Evolutionary conservation across 2,329 filamentous ascomycete genomes (phyloP), one percentile per base, ranked within the genome.

Genomic region (Coniochaeta sp.): DNA sequence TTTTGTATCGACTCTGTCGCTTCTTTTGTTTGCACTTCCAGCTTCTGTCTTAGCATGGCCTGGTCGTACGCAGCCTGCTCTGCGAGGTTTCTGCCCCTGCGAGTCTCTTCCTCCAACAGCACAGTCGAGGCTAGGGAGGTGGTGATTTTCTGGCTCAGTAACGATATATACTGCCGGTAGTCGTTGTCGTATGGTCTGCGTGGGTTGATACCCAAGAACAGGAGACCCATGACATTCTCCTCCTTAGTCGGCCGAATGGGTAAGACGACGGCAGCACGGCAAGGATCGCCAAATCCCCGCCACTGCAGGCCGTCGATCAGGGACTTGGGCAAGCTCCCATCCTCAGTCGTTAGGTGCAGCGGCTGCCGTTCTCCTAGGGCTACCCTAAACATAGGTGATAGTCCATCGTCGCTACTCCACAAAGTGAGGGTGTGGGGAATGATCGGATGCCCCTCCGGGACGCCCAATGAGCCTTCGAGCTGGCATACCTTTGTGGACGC

Each of bases 101-200:
- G 75, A 22, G 86, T 81, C 62, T 89, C 86, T 62, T 88, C 85
- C 62, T 87, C 83, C 45, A 89, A 79, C 1, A 89, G 68, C 0
- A 88, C 81, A 0, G 87, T 84, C 0, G 84, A 87, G 6, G 86
- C 85, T 48, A 89, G 70, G 0, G 83, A 85, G 1, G 83, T 87
- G 1, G 81, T 82, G 6, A 89, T 68, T 61, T 74, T 87, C 55
- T 77, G 73, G 35, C 66, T 71, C 30, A 79, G 61, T 4, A 78
- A 63, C 13, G 73, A 80, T 16, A 89, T 74, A 58, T 86, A 89
- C 8, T 86, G 75, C 38, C 76, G 78, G 60, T 89, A 90, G 55
- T 88, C 85, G 53, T 86, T 83, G 59, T 90, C 86, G 56, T 87
- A 89, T 0, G 86, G 85, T 38, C 85, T 72, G 40, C 85, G 72